Percentiles rank a stretch among this genome's conserved stretches.
Conservation (phyloP, 2,329 filamentous ascomycete species). For the Phialophora tarda region DNA sequence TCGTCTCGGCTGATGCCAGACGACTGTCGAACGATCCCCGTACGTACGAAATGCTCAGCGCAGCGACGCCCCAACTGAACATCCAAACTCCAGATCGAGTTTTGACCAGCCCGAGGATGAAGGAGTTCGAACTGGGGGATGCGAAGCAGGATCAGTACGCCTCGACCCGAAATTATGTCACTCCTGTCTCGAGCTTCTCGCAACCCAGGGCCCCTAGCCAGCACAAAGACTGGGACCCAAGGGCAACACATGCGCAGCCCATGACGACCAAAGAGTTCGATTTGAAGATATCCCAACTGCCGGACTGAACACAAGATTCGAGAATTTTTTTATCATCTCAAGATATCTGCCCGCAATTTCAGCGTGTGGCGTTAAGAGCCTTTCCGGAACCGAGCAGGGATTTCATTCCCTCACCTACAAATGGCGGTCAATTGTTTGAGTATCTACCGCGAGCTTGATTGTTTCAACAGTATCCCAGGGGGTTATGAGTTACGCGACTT, state of each 20-base stretch:
- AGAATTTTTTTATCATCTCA: background rate
- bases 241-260: slow-evolving; percentile 29
- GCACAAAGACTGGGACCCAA: slow-evolving; percentile 36
- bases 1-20: slow-evolving; percentile 83
- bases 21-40: slow-evolving; percentile 64
- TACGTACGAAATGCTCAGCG: slow-evolving; percentile 78
- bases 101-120: slow-evolving; percentile 36
- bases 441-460: slow-evolving; percentile 5
- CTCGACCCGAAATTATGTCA: slow-evolving; percentile 54
- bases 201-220: slow-evolving; percentile 51
- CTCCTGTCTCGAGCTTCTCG: slow-evolving; percentile 57
- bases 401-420: background rate
- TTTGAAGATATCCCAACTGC: background rate
- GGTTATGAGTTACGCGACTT: slow-evolving; percentile 15
- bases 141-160: slow-evolving; percentile 47
- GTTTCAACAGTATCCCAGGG: slow-evolving; percentile 8
- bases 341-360: slow-evolving; percentile 11
- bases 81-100: slow-evolving; percentile 42
- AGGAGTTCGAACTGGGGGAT: slow-evolving; percentile 37
- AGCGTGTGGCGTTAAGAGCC: slow-evolving; percentile 19
- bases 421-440: slow-evolving; percentile 1
- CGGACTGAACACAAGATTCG: slow-evolving; percentile 5
- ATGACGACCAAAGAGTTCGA: slow-evolving; percentile 15
- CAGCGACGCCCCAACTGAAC: slow-evolving; percentile 38
- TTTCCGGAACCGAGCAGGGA: slow-evolving; percentile 3